Conservation (phyloP, 768 basidiomycete genomes). For the Boletus bicolor region DNA sequence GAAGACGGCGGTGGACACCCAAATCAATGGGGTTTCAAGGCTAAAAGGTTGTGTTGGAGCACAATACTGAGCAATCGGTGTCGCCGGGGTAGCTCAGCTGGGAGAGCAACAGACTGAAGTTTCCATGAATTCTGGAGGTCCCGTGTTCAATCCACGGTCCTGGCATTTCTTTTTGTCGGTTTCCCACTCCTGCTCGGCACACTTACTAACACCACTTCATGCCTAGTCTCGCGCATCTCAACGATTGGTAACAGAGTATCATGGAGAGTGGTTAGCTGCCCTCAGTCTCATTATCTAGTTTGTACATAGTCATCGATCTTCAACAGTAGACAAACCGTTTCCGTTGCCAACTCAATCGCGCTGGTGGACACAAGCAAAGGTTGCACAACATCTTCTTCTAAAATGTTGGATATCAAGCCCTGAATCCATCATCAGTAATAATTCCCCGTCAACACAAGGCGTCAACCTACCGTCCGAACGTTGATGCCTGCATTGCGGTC, state of each 20-base stretch:
- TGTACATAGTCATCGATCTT: constrained; percentile 96
- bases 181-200: neutral
- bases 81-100: constrained; percentile 69
- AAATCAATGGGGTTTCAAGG: neutral
- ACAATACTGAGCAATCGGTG: rapidly evolving
- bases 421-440: constrained; percentile 30
- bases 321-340: constrained; percentile 93
- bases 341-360: constrained; percentile 91
- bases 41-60: neutral
- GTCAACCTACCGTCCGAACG: constrained; percentile 77
- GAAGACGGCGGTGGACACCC: neutral
- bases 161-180: constrained; percentile 43
- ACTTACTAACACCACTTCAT: neutral
- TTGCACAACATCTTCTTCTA: constrained; percentile 97
- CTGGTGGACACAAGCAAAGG: constrained; percentile 93
- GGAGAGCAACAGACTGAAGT: constrained; percentile 75
- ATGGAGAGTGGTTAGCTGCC: neutral
- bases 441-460: neutral
- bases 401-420: constrained; percentile 96
- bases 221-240: neutral
- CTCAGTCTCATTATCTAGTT: constrained; percentile 46
- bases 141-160: constrained; percentile 78
- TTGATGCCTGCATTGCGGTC: constrained; percentile 97
- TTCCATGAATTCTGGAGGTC: constrained; percentile 59
- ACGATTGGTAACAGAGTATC: neutral